Evolutionary conservation across 768 basidiomycete species (phyloP).

Genomic region (Lactifluus echinatus): DNA sequence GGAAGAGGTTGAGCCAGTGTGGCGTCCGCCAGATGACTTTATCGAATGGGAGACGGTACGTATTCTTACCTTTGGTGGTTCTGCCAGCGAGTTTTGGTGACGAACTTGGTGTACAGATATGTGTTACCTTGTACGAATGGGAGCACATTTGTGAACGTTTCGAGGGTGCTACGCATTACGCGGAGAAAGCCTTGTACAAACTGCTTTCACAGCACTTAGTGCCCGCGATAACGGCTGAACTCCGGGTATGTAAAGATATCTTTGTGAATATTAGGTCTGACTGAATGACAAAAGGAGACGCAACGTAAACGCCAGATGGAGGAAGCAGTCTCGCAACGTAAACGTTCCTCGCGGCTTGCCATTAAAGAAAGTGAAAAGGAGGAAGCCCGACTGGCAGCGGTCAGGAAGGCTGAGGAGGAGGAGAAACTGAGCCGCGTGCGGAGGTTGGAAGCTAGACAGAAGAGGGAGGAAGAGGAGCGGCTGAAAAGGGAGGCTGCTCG

Average conservation of each 20-base stretch:
- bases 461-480: slow-evolving; percentile 34
- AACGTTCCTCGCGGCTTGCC: slow-evolving; percentile 85
- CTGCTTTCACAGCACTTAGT: slow-evolving; percentile 56
- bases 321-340: slow-evolving; percentile 73
- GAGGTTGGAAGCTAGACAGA: slow-evolving; percentile 35
- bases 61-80: not conserved
- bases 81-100: not conserved
- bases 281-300: slow-evolving; percentile 38
- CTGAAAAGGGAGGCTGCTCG: slow-evolving; percentile 47
- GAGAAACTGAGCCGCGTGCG: slow-evolving; percentile 58
- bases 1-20: slow-evolving; percentile 22
- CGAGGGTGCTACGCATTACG: slow-evolving; percentile 64
- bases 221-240: slow-evolving; percentile 57
- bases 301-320: slow-evolving; percentile 56
- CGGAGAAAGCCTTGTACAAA: slow-evolving; percentile 74
- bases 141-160: slow-evolving; percentile 69
- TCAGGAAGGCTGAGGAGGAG: slow-evolving; percentile 53
- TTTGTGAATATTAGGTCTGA: not conserved
- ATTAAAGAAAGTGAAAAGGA: slow-evolving; percentile 74
- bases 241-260: slow-evolving; percentile 48
- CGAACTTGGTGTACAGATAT: slow-evolving; percentile 45
- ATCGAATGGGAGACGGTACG: slow-evolving; percentile 87
- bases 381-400: slow-evolving; percentile 53
- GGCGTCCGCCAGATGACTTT: slow-evolving; percentile 41
- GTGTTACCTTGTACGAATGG: slow-evolving; percentile 80